These are phyloP conservation scores for Hysterium pulicare DNA, from an alignment of 2,329 filamentous ascomycete species.

Conservation along the genomic window DNA sequence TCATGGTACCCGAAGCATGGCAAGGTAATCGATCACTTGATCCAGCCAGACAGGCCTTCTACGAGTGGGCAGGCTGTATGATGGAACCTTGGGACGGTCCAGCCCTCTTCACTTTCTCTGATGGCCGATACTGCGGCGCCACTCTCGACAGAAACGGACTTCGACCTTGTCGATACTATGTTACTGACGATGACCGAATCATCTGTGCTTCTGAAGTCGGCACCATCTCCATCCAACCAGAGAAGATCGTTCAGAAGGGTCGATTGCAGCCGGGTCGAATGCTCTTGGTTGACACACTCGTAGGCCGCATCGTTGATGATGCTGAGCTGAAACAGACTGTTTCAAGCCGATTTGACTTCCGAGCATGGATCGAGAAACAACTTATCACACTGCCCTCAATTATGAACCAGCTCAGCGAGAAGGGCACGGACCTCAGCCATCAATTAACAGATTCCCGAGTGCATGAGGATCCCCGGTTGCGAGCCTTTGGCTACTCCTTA, in stretches of 20 bases:
- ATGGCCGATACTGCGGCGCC: slow-evolving; percentile 93
- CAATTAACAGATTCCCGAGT: slow-evolving; percentile 67
- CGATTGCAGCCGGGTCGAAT: slow-evolving; percentile 92
- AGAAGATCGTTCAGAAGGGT: slow-evolving; percentile 87
- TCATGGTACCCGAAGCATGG: slow-evolving; percentile 98
- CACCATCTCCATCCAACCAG: slow-evolving; percentile 86
- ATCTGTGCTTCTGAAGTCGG: slow-evolving; percentile 97
- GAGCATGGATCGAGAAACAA: slow-evolving; percentile 81
- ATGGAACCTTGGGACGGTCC: slow-evolving; percentile 99
- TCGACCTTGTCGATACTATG: slow-evolving; percentile 92
- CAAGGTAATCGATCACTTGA: slow-evolving; percentile 92
- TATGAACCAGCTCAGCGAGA: slow-evolving; percentile 57
- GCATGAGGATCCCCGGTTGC: slow-evolving; percentile 79
- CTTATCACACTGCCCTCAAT: slow-evolving; percentile 78
- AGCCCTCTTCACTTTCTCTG: slow-evolving; percentile 93
- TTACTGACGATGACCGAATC: slow-evolving; percentile 94
- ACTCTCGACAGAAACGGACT: slow-evolving; percentile 95
- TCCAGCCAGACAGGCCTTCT: slow-evolving; percentile 92
- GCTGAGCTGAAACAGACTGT: slow-evolving; percentile 87
- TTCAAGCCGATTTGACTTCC: slow-evolving; percentile 82
- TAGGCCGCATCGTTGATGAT: slow-evolving; percentile 91
- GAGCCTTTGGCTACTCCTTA: slow-evolving; percentile 89
- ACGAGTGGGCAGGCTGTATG: slow-evolving; percentile 97
- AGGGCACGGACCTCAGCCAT: slow-evolving; percentile 61
- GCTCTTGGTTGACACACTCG: slow-evolving; percentile 89